Evolutionary conservation across 768 basidiomycete species (phyloP), one percentile per base, ranked within the genome.

Genomic region (Tricholomella constricta): DNA sequence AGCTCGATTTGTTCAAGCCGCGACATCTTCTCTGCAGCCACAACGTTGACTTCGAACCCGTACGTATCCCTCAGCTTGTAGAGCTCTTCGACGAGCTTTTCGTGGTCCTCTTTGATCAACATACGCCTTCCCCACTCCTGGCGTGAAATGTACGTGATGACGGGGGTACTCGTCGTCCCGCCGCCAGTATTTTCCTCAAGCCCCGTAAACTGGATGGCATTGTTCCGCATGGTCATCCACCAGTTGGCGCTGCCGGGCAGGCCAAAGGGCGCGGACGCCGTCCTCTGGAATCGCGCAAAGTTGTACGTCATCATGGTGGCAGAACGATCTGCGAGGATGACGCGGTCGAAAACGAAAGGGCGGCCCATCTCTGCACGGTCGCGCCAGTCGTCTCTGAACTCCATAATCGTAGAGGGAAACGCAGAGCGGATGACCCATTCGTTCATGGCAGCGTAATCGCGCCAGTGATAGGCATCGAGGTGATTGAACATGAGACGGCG

Each of bases 371-470:
- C 78, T 6, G 80, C 77, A 43, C 93, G 85, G 64, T 96, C 94
- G 25, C 75, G 75, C 85, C 93, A 95, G 69, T 96, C 94, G 57
- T 84, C 80, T 41, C 77, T 72, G 69, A 88, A 95, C 68, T 95
- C 93, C 73, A 89, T 83, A 1, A 83, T 80, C 48, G 84, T 74
- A 2, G 86, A 89, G 2, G 94, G 94, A 68, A 96, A 93, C 52
- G 84, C 79, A 26, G 84, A 81, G 43, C 88, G 86, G 22, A 91
- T 74, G 42, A 94, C 82, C 79, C 83, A 91, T 72, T 94, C 83
- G 68, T 96, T 96, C 93, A 97, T 94, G 31, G 78, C 72, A 6
- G 94, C 85, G 57, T 94, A 94, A 70, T 97, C 94, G 17, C 91
- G 83, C 94, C 94, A 97, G 60, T 91, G 85, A 45, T 76, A 79